Evolutionary conservation across 148 eudicot genomes (phyloP).

Genomic region (Chenopodium formosanum): DNA sequence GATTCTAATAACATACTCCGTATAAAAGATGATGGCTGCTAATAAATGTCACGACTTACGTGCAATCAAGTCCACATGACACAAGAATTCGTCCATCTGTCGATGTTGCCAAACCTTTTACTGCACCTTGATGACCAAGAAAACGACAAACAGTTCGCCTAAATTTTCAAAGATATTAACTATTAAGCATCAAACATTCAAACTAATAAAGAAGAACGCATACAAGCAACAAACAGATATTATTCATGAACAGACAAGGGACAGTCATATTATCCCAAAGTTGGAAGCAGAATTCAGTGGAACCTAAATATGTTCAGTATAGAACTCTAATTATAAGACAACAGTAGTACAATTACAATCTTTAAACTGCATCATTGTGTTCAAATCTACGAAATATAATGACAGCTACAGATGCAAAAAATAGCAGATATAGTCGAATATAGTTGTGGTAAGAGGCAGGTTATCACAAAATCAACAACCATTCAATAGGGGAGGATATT

Average conservation of each 20-base stretch:
- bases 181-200: background rate
- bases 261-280: background rate
- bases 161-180: conserved; percentile 18
- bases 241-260: background rate
- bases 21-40: background rate
- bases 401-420: background rate
- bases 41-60: conserved; percentile 45
- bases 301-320: background rate
- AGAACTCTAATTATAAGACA: too few relatives aligned
- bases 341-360: too few relatives aligned
- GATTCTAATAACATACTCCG: background rate
- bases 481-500: background rate
- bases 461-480: background rate
- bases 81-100: conserved; percentile 86
- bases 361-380: background rate
- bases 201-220: background rate
- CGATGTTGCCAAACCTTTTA: conserved; percentile 72
- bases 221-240: background rate
- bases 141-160: conserved; percentile 86
- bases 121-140: conserved; percentile 90
- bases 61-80: conserved; percentile 95
- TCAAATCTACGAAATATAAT: background rate
- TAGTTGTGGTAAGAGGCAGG: background rate
- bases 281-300: background rate
- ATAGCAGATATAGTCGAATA: background rate